phyloP scores from a whole-genome alignment of 306 rosid genomes.

The Lagenaria siceraria region DNA sequence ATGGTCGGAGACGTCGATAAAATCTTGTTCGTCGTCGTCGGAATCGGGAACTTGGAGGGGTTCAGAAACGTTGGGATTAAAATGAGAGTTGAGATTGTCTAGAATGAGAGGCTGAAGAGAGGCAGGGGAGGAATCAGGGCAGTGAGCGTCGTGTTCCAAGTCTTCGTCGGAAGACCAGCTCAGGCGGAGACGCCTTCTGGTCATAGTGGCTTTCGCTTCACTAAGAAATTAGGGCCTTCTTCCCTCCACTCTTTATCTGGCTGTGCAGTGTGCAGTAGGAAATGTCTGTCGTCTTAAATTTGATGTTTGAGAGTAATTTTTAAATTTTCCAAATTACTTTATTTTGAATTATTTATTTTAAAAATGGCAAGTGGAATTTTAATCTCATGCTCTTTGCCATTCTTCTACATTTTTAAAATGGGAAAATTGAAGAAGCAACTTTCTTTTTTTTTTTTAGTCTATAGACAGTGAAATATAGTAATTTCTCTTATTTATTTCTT shows the following conservation, averaged over 20 bases:
- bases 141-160: neutral
- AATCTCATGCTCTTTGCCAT: no score
- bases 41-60: slow-evolving; percentile 55
- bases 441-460: no score
- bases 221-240: neutral
- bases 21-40: slow-evolving; percentile 30
- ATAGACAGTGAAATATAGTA: no score
- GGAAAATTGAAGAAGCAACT: no score
- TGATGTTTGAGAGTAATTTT: no score
- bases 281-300: no score
- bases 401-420: no score
- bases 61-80: slow-evolving; percentile 13
- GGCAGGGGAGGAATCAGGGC: neutral
- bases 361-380: no score
- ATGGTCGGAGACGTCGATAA: slow-evolving; percentile 52
- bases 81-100: slow-evolving; percentile 11
- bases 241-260: neutral
- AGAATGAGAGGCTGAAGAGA: slow-evolving; percentile 9
- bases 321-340: no score
- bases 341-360: no score
- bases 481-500: no score
- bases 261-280: no score
- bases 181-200: slow-evolving; percentile 49
- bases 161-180: slow-evolving; percentile 32
- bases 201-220: slow-evolving; percentile 17